Percentiles rank a stretch among this genome's conserved stretches.
These are phyloP conservation scores for Alternaria longipes DNA, from an alignment of 2,329 filamentous ascomycete species.

Conservation along the genomic window DNA sequence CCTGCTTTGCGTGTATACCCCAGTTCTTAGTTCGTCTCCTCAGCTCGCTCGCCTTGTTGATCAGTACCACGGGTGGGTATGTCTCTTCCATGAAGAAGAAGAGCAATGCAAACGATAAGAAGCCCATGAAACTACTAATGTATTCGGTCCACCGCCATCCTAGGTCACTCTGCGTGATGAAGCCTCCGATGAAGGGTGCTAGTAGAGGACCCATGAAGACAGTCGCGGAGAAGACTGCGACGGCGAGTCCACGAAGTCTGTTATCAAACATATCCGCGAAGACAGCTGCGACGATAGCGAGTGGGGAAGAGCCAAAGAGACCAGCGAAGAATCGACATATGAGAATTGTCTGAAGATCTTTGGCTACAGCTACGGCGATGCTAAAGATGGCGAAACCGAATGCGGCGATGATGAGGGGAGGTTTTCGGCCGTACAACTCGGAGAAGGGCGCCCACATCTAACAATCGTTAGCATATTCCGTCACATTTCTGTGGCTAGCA, in stretches of 20 bases:
- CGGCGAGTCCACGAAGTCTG: constrained; percentile 50
- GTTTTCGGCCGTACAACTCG: constrained; percentile 61
- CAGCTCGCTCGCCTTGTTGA: constrained; percentile 64
- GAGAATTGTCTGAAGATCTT: constrained; percentile 63
- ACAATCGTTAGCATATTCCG: constrained; percentile 2
- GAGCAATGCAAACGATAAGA: constrained; percentile 57
- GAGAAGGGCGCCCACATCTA: constrained; percentile 61
- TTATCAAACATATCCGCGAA: constrained; percentile 67
- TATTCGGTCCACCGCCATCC: constrained; percentile 67
- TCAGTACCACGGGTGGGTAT: constrained; percentile 66
- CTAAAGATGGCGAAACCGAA: constrained; percentile 63
- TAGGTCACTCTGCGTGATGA: constrained; percentile 59
- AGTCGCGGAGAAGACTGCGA: constrained; percentile 62
- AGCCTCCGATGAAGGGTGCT: constrained; percentile 64
- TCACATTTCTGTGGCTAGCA: not conserved
- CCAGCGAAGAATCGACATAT: constrained; percentile 64
- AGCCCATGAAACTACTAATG: constrained; percentile 66
- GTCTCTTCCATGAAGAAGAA: constrained; percentile 66
- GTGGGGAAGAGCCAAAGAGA: constrained; percentile 63
- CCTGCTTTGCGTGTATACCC: constrained; percentile 68
- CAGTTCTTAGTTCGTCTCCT: constrained; percentile 66
- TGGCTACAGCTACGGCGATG: constrained; percentile 59
- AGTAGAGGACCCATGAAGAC: constrained; percentile 62
- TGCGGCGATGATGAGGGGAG: constrained; percentile 58
- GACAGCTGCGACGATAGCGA: constrained; percentile 62